phyloP scores from a whole-genome alignment of 192 early-diverging fungal species.

The Hyaloraphidium curvatum region DNA sequence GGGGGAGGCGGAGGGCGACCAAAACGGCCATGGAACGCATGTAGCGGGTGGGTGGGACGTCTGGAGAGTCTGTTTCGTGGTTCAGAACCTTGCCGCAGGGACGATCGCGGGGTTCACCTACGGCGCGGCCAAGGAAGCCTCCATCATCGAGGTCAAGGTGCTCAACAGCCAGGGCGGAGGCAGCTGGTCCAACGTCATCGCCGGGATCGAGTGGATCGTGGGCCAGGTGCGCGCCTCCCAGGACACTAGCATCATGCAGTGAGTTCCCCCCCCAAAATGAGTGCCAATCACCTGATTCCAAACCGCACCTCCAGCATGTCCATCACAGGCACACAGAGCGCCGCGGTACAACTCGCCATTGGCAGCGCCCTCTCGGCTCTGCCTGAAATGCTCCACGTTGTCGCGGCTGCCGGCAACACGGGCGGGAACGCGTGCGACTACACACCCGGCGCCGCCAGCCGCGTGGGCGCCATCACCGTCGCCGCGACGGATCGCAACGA shows the following conservation, averaged over 20 bases:
- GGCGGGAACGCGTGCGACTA: neutral
- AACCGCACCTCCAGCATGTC: neutral
- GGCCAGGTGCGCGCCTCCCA: constrained; percentile 4
- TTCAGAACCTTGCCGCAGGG: constrained; percentile 23
- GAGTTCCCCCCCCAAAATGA: neutral
- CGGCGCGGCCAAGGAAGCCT: constrained; percentile 46
- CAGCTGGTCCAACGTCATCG: constrained; percentile 23
- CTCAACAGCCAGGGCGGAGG: constrained; percentile 31
- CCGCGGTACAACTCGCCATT: neutral
- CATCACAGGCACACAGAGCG: neutral
- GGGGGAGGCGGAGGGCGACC: constrained; percentile 14
- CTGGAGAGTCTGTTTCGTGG: too few relatives aligned
- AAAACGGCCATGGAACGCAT: constrained; percentile 16
- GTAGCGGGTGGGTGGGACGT: neutral
- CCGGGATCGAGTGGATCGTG: constrained; percentile 26
- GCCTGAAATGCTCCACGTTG: neutral
- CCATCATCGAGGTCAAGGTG: constrained; percentile 35
- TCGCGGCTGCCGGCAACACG: neutral
- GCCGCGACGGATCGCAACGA: neutral
- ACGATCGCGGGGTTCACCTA: constrained; percentile 30
- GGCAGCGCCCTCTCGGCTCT: neutral
- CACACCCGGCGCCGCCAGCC: neutral
- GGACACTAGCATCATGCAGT: neutral
- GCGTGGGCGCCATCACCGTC: neutral
- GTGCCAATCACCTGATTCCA: neutral